These are phyloP conservation scores for Lentinula raphanica DNA, from an alignment of 768 basidiomycete genomes.

Conservation along the genomic window DNA sequence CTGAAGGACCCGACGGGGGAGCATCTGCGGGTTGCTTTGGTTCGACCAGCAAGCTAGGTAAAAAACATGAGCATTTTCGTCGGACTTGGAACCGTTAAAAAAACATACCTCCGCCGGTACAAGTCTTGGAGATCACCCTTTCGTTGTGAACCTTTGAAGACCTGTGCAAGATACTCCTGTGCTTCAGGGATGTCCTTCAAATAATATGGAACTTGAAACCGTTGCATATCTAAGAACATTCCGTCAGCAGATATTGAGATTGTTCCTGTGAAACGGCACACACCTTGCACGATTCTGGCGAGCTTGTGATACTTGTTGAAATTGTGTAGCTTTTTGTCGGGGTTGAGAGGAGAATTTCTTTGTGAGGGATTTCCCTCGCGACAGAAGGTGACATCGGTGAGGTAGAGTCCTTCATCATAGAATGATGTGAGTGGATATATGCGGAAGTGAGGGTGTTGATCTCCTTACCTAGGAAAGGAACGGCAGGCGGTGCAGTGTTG, in stretches of 20 bases:
- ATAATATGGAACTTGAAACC: slow-evolving; percentile 83
- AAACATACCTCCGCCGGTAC: slow-evolving; percentile 72
- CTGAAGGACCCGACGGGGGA: slow-evolving; percentile 46
- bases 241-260: not conserved
- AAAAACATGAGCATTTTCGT: slow-evolving; percentile 6
- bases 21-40: slow-evolving; percentile 75
- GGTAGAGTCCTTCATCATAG: slow-evolving; percentile 58
- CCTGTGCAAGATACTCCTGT: slow-evolving; percentile 69
- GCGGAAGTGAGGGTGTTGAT: slow-evolving; percentile 1
- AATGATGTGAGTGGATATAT: slow-evolving; percentile 9
- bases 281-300: slow-evolving; percentile 78
- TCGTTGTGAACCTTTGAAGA: slow-evolving; percentile 69
- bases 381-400: slow-evolving; percentile 93
- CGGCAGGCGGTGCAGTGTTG: slow-evolving; percentile 84
- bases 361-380: slow-evolving; percentile 89
- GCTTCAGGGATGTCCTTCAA: slow-evolving; percentile 88
- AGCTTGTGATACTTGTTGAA: slow-evolving; percentile 96
- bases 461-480: slow-evolving; percentile 92
- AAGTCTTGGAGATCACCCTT: slow-evolving; percentile 83
- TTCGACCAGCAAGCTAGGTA: slow-evolving; percentile 68
- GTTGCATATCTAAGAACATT: slow-evolving; percentile 68
- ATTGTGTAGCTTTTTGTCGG: slow-evolving; percentile 81
- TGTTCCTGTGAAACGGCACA: slow-evolving; percentile 4
- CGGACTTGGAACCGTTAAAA: slow-evolving; percentile 1
- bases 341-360: slow-evolving; percentile 70